These are phyloP conservation scores for Solanum ossicruentum DNA, from an alignment of 257 asterid species.

Conservation along the genomic window DNA sequence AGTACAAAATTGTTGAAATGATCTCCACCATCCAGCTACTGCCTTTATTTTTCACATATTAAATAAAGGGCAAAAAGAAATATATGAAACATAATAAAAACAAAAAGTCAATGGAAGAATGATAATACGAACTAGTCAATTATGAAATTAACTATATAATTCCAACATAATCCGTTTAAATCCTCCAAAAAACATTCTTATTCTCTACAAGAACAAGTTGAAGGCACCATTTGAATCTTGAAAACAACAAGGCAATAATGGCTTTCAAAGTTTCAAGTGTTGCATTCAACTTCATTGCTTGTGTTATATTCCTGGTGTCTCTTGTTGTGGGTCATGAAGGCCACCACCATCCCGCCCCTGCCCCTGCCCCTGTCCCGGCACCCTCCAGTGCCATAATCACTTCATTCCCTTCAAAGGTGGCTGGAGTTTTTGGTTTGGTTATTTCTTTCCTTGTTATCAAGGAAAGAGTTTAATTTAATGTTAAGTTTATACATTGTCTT, in stretches of 20 bases:
- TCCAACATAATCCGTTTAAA: neutral
- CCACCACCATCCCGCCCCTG: neutral
- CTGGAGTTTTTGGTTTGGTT: neutral
- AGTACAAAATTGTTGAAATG: neutral
- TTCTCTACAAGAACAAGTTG: neutral
- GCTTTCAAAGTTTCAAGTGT: neutral
- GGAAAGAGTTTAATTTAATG: neutral
- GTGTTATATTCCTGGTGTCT: neutral
- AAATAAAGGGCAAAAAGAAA: neutral
- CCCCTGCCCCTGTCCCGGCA: neutral
- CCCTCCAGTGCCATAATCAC: neutral
- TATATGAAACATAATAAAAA: neutral
- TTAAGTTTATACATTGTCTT: too few species aligned
- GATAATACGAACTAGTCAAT: neutral
- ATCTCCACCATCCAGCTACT: neutral
- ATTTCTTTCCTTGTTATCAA: conserved; percentile 1
- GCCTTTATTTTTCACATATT: neutral
- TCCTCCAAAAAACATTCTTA: neutral
- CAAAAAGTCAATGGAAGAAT: neutral
- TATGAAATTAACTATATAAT: neutral
- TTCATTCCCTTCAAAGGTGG: neutral
- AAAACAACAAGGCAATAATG: neutral
- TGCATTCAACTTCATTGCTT: neutral
- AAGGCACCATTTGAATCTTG: neutral
- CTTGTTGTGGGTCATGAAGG: neutral